Percentiles rank a stretch among this genome's conserved stretches.
These are phyloP conservation scores for Colletotrichum limetticola DNA, from an alignment of 2,329 filamentous ascomycete genomes.

Conservation along the genomic window DNA sequence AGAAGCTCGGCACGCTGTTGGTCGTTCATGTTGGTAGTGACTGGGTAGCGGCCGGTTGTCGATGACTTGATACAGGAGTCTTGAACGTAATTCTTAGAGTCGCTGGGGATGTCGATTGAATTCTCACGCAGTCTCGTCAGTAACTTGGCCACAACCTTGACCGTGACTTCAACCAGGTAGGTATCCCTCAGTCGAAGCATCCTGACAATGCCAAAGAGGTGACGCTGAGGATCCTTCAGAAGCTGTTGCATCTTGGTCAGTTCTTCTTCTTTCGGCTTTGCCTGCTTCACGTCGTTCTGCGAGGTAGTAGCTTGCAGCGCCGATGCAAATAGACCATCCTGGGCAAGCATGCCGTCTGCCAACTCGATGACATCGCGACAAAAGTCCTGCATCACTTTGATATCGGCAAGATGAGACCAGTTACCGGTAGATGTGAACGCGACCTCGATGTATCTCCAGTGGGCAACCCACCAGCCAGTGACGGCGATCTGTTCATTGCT, in stretches of 20 bases:
- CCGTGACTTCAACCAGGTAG: constrained; percentile 85
- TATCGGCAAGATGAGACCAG: constrained; percentile 84
- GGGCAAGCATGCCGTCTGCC: constrained; percentile 84
- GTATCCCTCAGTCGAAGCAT: constrained; percentile 92
- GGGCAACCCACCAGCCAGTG: constrained; percentile 82
- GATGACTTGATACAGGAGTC: constrained; percentile 73
- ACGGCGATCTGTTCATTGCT: constrained; percentile 73
- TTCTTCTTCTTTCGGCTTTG: constrained; percentile 48
- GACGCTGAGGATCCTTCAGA: constrained; percentile 71
- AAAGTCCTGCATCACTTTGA: constrained; percentile 86
- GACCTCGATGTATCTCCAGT: constrained; percentile 84
- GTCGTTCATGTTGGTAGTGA: constrained; percentile 82
- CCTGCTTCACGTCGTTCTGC: background rate
- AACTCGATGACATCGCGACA: constrained; percentile 96
- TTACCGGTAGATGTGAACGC: constrained; percentile 83
- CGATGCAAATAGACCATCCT: constrained; percentile 85
- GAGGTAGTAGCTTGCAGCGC: constrained; percentile 58
- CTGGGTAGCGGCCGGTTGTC: constrained; percentile 61
- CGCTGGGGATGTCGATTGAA: constrained; percentile 74
- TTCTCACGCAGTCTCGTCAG: constrained; percentile 83
- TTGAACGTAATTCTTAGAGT: constrained; percentile 69
- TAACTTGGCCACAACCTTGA: constrained; percentile 85
- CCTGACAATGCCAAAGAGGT: constrained; percentile 78
- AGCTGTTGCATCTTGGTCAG: constrained; percentile 55
- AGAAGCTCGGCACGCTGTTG: constrained; percentile 87